Evolutionary conservation across 176 grass and related monocot genomes (phyloP).

Genomic region (Bonia amplexicaulis): DNA sequence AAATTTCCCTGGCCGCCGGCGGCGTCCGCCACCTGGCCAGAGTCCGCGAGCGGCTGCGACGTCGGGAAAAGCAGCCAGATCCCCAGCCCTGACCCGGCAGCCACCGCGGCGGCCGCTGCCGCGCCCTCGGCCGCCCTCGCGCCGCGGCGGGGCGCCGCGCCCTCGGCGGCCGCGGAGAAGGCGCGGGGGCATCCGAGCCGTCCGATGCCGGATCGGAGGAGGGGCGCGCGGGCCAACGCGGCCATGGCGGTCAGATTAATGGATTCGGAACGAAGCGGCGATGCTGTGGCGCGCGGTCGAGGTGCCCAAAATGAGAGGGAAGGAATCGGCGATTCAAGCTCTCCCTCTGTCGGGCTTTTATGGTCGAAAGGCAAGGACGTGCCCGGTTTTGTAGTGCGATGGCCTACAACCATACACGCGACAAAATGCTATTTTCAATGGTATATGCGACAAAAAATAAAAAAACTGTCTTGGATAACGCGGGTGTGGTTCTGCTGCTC

Average conservation of each 20-base stretch:
- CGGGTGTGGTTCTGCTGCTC: neutral
- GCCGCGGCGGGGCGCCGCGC: neutral
- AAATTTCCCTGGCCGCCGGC: neutral
- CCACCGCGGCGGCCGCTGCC: conserved; percentile 14
- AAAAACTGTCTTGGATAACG: neutral
- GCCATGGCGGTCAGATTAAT: conserved; percentile 35
- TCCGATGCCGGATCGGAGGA: conserved; percentile 35
- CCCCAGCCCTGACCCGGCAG: conserved; percentile 51
- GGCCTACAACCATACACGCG: neutral
- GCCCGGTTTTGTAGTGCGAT: conserved; percentile 13
- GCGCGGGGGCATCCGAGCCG: conserved; percentile 25
- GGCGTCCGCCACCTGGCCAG: too few species aligned
- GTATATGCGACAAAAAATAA: too few species aligned
- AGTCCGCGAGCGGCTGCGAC: conserved; percentile 38
- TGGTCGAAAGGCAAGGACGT: neutral
- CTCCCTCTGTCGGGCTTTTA: neutral
- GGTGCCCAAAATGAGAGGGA: conserved; percentile 15
- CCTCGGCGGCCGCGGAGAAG: conserved; percentile 10
- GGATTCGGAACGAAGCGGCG: conserved; percentile 30
- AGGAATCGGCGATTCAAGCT: conserved; percentile 17
- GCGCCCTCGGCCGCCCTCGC: conserved; percentile 11
- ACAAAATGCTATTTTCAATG: neutral
- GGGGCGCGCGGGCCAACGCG: conserved; percentile 23
- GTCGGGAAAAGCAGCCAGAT: conserved; percentile 46
- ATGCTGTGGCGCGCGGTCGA: neutral